These are phyloP conservation scores for Emmonsiellopsis sp. DNA, from an alignment of 2,329 filamentous ascomycete genomes.

Conservation along the genomic window DNA sequence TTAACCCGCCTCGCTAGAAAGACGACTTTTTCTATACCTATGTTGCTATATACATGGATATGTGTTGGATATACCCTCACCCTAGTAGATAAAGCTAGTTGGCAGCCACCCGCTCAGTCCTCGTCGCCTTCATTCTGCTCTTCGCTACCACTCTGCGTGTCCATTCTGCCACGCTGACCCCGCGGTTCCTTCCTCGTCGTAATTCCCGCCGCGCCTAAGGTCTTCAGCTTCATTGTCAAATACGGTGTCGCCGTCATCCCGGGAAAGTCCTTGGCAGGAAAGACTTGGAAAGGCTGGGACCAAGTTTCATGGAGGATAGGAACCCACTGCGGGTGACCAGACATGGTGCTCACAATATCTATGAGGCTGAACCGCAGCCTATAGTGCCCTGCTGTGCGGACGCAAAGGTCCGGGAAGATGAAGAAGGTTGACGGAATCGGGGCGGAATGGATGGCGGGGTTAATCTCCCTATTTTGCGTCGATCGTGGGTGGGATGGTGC, in stretches of 20 bases:
- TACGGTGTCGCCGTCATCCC: constrained; percentile 34
- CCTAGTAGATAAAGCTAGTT: not conserved
- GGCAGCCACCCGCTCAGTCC: not conserved
- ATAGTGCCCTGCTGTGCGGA: constrained; percentile 37
- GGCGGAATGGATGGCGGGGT: constrained; percentile 7
- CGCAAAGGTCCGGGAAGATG: constrained; percentile 40
- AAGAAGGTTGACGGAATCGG: constrained; percentile 35
- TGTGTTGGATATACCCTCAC: not conserved
- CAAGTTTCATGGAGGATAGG: constrained; percentile 31
- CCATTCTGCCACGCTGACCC: not conserved
- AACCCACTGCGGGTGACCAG: constrained; percentile 26
- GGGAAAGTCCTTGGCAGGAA: constrained; percentile 36
- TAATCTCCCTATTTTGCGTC: not conserved
- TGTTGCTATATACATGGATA: not conserved
- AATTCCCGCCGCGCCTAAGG: constrained; percentile 32
- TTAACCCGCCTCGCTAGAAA: not conserved
- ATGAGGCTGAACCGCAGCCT: constrained; percentile 38
- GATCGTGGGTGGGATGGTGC: constrained; percentile 28
- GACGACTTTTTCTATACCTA: not conserved
- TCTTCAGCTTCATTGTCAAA: constrained; percentile 30
- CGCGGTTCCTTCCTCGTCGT: constrained; percentile 29
- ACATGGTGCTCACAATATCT: constrained; percentile 27
- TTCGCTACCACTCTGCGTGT: not conserved
- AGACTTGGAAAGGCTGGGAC: constrained; percentile 35
- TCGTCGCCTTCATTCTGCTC: not conserved